Evolutionary conservation across 208 protist species (phyloP), one percentile per base, ranked within the genome.

Genomic region (Leishmania arabica): DNA sequence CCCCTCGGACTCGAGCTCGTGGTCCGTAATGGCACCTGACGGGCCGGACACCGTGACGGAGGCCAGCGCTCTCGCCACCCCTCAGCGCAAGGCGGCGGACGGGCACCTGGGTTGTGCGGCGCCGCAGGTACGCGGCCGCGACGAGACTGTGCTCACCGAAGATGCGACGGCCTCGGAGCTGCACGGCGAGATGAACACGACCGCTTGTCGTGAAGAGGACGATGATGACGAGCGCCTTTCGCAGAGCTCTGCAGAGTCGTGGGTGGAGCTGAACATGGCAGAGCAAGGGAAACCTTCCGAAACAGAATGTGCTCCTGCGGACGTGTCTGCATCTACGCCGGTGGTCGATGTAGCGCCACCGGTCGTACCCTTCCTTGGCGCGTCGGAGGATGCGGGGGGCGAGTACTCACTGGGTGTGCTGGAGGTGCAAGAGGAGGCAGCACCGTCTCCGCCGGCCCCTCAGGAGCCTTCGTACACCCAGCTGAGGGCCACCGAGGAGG

Each of bases 201-300:
- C 31, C 6, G 21, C 7, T 11, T 66, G 3, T 69, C 75, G 49
- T 49, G 58, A 53, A 42, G 37, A 42, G 9, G 11, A 74, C 34
- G 60, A 56, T 45, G 65, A 37, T 24, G 75, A 34, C 24, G 75
- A 79, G 6, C 21, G 17, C 11, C 15, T 65, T 27, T 85, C 71
- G 53, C 34, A 66, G 45, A 68, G 58, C 17, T 78, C 81, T 7
- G 69, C 71, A 0, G 81, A 85, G 4, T 85, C 81, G 70, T 85
- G 81, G 81, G 81, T 81, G 53, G 81, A 85, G 77, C 13, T 85
- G 69, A 80, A 58, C 31, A 56, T 9, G 58, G 64, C 69, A 60
- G 75, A 80, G 81, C 64, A 78, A 42, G 13, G 71, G 24, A 47
- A 21, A 40, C 13, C 42, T 4, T 31, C 11, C 7, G 45, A 49